These are phyloP conservation scores for Lepidium africanum DNA, from an alignment of 345 rosid species.

Conservation along the genomic window DNA sequence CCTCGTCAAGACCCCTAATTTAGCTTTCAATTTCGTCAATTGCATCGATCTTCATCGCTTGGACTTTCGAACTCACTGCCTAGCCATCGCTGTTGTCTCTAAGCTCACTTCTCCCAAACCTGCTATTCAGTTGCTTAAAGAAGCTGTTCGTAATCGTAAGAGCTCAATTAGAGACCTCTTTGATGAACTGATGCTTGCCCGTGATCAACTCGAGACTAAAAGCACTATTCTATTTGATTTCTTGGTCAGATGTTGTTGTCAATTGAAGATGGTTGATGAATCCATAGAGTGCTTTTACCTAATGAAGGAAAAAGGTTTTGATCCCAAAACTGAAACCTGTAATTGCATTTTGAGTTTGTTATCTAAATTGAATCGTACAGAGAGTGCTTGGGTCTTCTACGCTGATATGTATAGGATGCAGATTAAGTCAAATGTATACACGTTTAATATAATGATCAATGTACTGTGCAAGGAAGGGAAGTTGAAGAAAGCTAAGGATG, in stretches of 20 bases:
- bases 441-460: conserved; percentile 89
- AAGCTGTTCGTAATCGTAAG: conserved; percentile 20
- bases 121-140: conserved; percentile 41
- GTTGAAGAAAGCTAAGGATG: conserved; percentile 65
- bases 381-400: conserved; percentile 69
- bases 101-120: conserved; percentile 54
- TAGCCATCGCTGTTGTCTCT: conserved; percentile 54
- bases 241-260: conserved; percentile 56
- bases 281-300: conserved; percentile 55
- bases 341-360: conserved; percentile 57
- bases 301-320: conserved; percentile 58
- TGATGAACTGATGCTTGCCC: conserved; percentile 36
- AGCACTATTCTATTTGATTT: conserved; percentile 53
- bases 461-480: conserved; percentile 82
- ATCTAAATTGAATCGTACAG: conserved; percentile 46
- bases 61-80: conserved; percentile 51
- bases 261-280: conserved; percentile 51
- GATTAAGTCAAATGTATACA: conserved; percentile 58
- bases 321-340: conserved; percentile 68
- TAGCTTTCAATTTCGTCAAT: conserved; percentile 44
- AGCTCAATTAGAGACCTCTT: conserved; percentile 35
- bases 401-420: conserved; percentile 92
- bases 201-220: conserved; percentile 37
- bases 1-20: conserved; percentile 53
- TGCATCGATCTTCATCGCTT: conserved; percentile 31